A percentile compares a stretch with the other conserved stretches of the same genome.
Evolutionary conservation across 2,329 filamentous ascomycete genomes (phyloP).

Genomic region (Neofusicoccum kwambonambiense): DNA sequence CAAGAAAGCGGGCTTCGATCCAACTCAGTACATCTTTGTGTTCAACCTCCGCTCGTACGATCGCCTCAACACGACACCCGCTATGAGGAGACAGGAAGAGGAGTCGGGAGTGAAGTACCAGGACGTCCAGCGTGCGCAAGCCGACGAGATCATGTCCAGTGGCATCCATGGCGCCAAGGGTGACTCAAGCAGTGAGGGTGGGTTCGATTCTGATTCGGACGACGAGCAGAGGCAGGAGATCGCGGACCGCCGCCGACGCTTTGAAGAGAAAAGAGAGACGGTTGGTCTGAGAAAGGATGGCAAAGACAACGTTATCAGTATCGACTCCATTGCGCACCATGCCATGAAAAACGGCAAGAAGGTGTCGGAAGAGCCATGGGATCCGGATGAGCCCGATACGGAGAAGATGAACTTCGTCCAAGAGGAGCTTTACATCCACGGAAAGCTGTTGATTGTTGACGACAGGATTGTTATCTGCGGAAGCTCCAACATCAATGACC

Average conservation of each 20-base stretch:
- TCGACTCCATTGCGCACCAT: slow-evolving; percentile 70
- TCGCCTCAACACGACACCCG: slow-evolving; percentile 78
- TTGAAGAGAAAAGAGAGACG: slow-evolving; percentile 44
- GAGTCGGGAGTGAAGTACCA: slow-evolving; percentile 80
- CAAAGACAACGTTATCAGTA: slow-evolving; percentile 47
- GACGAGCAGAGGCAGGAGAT: slow-evolving; percentile 44
- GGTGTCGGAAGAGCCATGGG: slow-evolving; percentile 71
- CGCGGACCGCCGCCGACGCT: slow-evolving; percentile 47
- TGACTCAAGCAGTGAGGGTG: slow-evolving; percentile 28
- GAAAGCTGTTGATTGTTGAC: slow-evolving; percentile 85
- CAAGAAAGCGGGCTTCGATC: slow-evolving; percentile 70
- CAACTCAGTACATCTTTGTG: slow-evolving; percentile 77
- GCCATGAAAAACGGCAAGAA: slow-evolving; percentile 72
- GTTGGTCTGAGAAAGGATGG: slow-evolving; percentile 32
- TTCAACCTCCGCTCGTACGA: slow-evolving; percentile 95
- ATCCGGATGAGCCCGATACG: slow-evolving; percentile 65
- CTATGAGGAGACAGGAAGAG: slow-evolving; percentile 72
- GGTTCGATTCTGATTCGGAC: slow-evolving; percentile 10
- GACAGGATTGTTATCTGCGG: slow-evolving; percentile 83
- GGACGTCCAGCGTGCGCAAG: slow-evolving; percentile 82
- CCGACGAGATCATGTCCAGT: slow-evolving; percentile 80
- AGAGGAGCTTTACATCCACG: slow-evolving; percentile 94
- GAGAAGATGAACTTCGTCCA: slow-evolving; percentile 90
- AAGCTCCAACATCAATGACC: slow-evolving; percentile 88
- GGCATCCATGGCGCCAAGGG: slow-evolving; percentile 60